A percentile compares a stretch with the other conserved stretches of the same genome.
phyloP scores from a whole-genome alignment of 345 rosid species.

The Acer campestre region DNA sequence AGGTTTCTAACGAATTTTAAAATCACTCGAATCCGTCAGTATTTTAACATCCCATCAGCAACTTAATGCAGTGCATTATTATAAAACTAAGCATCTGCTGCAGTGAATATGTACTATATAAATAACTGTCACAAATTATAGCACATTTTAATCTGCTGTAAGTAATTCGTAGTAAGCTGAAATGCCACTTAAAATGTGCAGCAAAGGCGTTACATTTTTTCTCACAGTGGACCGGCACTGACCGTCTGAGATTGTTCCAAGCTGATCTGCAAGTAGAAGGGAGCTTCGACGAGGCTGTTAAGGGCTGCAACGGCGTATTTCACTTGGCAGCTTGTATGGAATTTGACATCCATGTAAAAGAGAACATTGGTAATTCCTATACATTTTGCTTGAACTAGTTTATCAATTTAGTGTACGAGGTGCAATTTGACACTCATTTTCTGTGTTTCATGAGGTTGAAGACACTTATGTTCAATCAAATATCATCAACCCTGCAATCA shows the following conservation, averaged over 20 bases:
- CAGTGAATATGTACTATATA: neutral
- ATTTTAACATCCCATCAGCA: too few species aligned
- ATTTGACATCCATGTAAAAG: constrained; percentile 36
- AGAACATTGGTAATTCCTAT: constrained; percentile 42
- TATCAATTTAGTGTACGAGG: neutral
- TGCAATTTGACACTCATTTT: neutral
- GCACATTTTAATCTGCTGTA: neutral
- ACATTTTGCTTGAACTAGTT: neutral
- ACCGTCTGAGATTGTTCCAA: constrained; percentile 61
- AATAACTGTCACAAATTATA: neutral
- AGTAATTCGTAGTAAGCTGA: neutral
- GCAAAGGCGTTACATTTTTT: constrained; percentile 46
- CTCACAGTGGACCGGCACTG: constrained; percentile 44
- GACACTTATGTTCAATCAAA: constrained; percentile 57
- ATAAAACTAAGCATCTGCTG: neutral
- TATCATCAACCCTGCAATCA: constrained; percentile 63
- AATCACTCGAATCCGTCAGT: neutral
- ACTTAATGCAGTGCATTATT: too few species aligned
- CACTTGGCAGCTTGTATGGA: constrained; percentile 92
- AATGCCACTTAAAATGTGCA: constrained; percentile 23
- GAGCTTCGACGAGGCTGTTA: constrained; percentile 78
- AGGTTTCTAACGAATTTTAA: neutral
- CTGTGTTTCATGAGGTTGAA: constrained; percentile 20
- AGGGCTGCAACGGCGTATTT: constrained; percentile 75
- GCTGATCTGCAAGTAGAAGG: constrained; percentile 75